Conservation (phyloP, 192 early-diverging fungal genomes). For the Podila epigama region DNA sequence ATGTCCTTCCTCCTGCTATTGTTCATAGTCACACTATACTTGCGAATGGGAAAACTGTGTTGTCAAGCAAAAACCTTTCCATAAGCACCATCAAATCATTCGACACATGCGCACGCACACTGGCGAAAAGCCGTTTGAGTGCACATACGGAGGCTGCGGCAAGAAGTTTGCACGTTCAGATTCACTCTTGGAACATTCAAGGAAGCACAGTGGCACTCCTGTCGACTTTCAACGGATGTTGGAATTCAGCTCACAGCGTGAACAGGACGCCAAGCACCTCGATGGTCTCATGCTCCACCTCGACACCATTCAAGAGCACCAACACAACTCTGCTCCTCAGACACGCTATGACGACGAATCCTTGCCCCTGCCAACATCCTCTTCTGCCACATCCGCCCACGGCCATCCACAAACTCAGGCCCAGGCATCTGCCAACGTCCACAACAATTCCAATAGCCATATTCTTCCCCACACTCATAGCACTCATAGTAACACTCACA, state of each 20-base stretch:
- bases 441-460: too few relatives aligned
- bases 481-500: too few relatives aligned
- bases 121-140: constrained; percentile 51
- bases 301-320: constrained; percentile 17
- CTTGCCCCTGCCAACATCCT: too few relatives aligned
- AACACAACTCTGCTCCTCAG: not conserved
- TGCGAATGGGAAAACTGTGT: constrained; percentile 55
- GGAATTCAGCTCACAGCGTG: constrained; percentile 7
- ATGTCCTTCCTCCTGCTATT: not conserved
- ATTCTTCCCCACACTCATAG: too few relatives aligned
- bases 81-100: constrained; percentile 71
- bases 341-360: not conserved
- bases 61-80: constrained; percentile 62
- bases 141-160: constrained; percentile 19
- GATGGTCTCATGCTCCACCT: constrained; percentile 18
- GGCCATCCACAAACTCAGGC: too few relatives aligned
- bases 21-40: constrained; percentile 38
- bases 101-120: constrained; percentile 58
- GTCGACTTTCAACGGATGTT: constrained; percentile 10
- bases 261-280: constrained; percentile 12
- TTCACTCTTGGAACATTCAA: constrained; percentile 66
- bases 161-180: constrained; percentile 77
- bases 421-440: too few relatives aligned
- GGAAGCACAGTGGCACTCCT: constrained; percentile 50
- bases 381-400: too few relatives aligned